Percentiles rank a stretch among this genome's conserved stretches.
Conservation (phyloP, 2,329 filamentous ascomycete species). For the Colletotrichum melonis region DNA sequence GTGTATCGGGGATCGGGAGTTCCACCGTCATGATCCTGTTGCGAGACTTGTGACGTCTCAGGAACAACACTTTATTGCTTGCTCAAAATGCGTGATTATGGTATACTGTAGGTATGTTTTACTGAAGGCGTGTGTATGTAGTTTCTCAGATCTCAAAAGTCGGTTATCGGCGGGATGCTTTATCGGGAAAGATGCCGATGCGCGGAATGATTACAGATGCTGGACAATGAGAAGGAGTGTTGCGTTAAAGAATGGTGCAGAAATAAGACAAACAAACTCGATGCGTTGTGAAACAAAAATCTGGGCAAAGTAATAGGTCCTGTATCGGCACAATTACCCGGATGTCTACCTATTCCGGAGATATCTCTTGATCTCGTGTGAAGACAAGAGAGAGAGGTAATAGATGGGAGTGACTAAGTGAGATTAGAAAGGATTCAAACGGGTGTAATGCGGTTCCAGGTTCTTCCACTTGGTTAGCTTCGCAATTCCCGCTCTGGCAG, state of each 20-base stretch:
- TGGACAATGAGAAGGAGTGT: not conserved
- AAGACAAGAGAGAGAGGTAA: not conserved
- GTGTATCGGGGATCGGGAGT: constrained; percentile 65
- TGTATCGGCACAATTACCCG: constrained; percentile 1
- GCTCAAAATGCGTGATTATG: not conserved
- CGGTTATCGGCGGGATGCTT: constrained; percentile 8
- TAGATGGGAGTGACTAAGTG: constrained; percentile 22
- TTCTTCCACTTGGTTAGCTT: constrained; percentile 24
- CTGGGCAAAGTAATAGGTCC: not conserved
- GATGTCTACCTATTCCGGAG: not conserved
- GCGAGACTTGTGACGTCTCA: not conserved
- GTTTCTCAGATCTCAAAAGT: constrained; percentile 15
- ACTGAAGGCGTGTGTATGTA: not conserved
- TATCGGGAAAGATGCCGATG: constrained; percentile 17
- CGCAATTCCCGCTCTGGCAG: constrained; percentile 18
- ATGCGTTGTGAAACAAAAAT: not conserved
- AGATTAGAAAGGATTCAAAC: constrained; percentile 8
- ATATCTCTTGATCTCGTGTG: not conserved
- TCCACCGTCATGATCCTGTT: constrained; percentile 49
- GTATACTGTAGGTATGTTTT: not conserved
- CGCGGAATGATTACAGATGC: not conserved
- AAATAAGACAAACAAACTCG: not conserved
- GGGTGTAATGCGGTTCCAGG: constrained; percentile 27
- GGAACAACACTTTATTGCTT: not conserved
- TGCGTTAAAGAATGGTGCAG: not conserved